Percentiles rank a stretch among this genome's conserved stretches.
phyloP scores from a whole-genome alignment of 2,329 filamentous ascomycete genomes.

The Penicillium decumbens region DNA sequence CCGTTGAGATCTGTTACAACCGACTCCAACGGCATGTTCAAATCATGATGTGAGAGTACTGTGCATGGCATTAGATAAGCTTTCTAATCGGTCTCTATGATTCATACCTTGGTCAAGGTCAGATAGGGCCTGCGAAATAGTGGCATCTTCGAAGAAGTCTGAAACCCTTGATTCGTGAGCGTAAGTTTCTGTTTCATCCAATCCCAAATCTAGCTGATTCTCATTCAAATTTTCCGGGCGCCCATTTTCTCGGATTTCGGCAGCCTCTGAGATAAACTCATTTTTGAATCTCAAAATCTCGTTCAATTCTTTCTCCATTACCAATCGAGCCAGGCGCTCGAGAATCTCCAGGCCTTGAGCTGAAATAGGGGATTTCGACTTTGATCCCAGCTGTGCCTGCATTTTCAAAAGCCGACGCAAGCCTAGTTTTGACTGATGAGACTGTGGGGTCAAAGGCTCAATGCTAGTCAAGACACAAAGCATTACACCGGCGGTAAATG shows the following conservation, averaged over 20 bases:
- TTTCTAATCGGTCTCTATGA: not conserved
- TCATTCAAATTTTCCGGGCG: not conserved
- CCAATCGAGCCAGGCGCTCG: conserved; percentile 13
- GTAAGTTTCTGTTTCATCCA: not conserved
- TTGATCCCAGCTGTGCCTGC: conserved; percentile 14
- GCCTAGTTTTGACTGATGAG: conserved; percentile 16
- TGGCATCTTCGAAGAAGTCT: conserved; percentile 15
- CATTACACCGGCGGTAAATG: conserved; percentile 23
- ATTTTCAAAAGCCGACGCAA: conserved; percentile 20
- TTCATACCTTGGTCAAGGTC: conserved; percentile 22
- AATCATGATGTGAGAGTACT: conserved; percentile 1
- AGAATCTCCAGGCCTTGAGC: conserved; percentile 22
- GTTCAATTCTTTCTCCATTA: conserved; percentile 23
- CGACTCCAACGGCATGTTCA: not conserved
- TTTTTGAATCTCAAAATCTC: conserved; percentile 10
- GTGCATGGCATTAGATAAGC: not conserved
- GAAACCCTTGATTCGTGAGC: too few species aligned
- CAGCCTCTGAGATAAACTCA: not conserved
- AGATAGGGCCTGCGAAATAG: conserved; percentile 16
- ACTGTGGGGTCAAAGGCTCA: conserved; percentile 16
- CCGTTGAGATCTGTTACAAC: conserved; percentile 3
- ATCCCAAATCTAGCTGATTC: not conserved
- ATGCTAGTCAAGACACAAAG: conserved; percentile 23
- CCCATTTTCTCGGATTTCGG: not conserved
- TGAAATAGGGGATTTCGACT: conserved; percentile 13